Evolutionary conservation across 768 basidiomycete species (phyloP).

Genomic region (Tricholoma bakamatsutake): DNA sequence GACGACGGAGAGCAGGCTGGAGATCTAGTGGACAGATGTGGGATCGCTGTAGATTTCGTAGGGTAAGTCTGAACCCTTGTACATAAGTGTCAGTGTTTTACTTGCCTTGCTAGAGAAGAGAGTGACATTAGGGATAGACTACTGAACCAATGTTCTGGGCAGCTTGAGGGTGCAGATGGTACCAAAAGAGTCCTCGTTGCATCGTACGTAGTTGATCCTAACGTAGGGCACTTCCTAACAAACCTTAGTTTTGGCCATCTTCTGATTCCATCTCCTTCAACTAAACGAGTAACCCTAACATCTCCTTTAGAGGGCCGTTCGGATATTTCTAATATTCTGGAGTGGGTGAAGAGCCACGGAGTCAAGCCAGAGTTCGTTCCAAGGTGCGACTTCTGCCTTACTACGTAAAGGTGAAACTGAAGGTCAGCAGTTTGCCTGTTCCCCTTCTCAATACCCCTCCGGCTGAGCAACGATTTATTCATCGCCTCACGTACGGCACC

Average conservation of each 20-base stretch:
- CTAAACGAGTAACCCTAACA: constrained; percentile 31
- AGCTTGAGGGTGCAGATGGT: background rate
- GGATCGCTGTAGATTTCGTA: constrained; percentile 26
- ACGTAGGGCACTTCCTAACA: background rate
- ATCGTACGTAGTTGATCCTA: constrained; percentile 27
- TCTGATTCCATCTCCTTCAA: constrained; percentile 35
- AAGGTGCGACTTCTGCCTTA: constrained; percentile 31
- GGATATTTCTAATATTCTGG: constrained; percentile 34
- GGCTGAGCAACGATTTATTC: constrained; percentile 29
- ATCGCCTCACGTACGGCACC: constrained; percentile 44
- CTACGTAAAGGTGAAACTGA: background rate
- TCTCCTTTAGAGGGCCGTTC: constrained; percentile 43
- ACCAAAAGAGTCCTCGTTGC: constrained; percentile 27
- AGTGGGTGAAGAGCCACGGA: constrained; percentile 34
- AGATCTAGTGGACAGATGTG: constrained; percentile 28
- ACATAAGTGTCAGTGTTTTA: constrained; percentile 1
- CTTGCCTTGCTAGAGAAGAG: background rate
- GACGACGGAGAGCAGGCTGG: constrained; percentile 32
- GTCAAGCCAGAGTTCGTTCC: constrained; percentile 41
- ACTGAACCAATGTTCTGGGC: constrained; percentile 2
- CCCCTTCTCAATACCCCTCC: background rate
- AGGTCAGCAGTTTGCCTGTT: constrained; percentile 14
- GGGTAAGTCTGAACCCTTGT: constrained; percentile 19
- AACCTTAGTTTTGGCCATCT: constrained; percentile 52
- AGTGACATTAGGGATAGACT: constrained; percentile 9